Base-by-base conservation (phyloP, 441 rosid genomes). In the Lepidium campestre region DNA sequence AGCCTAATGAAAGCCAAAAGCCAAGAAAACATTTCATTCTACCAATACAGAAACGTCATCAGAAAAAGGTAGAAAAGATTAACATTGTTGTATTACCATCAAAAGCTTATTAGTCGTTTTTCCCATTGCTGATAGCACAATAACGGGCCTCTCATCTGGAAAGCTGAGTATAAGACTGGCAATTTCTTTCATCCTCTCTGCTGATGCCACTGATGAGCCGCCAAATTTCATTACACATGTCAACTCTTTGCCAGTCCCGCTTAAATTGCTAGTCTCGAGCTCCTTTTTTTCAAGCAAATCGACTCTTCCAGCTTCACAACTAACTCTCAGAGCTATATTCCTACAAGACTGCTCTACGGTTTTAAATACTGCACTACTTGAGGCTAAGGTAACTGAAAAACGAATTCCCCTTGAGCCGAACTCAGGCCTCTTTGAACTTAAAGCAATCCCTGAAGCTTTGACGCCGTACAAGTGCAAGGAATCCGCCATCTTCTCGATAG, bases 41-140 rank as follows among this genome's bases (percentile, higher is more conserved):
- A 27, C 36, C 27, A 34, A 20, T 44, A 15, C 47, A 25, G n/a
- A 52, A 62, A 23, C 12, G 9, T 32, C 2, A 71, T 36, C n/a
- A 42, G 2, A 32, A 72, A 42, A 39, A 50, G 17, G 20, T 27
- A 45, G 45, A 22, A 60, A 37, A 46, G 15, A 71, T 32, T 6
- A 47, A 62, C 6, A 13, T 17, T 36, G 4, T 7, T 11, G 11
- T 23, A 15, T 19, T 79, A 92, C 98, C 88, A 59, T 60, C 57
- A 93, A 67, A 72, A 93, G 94, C 55, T 86, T 90, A 79, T 87
- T 93, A 31, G 98, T 93, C 0, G 96, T 83, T 78, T 90, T 93
- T 34, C 96, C 98, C 98, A 93, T 88, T 2, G 98, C 98, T 17
- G 98, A 93, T 2, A 93, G 79, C 69, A 93, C 98, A 75, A 93